A percentile compares a stretch with the other conserved stretches of the same genome.
Evolutionary conservation across 2,329 filamentous ascomycete species (phyloP).

Genomic region (Fusarium ambrosium): DNA sequence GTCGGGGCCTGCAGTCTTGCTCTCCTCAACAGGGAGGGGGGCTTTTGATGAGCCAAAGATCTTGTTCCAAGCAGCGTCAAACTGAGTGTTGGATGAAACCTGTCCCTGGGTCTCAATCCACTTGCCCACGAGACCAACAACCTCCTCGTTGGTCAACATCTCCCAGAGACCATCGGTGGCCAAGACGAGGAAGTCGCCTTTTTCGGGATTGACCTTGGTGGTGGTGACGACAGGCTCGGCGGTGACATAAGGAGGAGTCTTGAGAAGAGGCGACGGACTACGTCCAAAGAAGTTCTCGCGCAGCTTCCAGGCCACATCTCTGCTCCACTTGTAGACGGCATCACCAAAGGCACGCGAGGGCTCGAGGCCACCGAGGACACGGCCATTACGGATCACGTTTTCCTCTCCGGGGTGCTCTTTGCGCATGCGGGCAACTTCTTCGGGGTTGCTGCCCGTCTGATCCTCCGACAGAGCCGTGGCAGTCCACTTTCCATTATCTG

Average conservation of each 20-base stretch:
- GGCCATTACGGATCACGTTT: conserved; percentile 87
- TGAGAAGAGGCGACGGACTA: conserved; percentile 80
- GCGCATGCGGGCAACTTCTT: conserved; percentile 85
- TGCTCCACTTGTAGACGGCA: conserved; percentile 95
- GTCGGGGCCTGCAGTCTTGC: conserved; percentile 61
- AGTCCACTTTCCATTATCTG: conserved; percentile 87
- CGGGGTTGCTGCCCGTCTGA: conserved; percentile 90
- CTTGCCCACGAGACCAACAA: conserved; percentile 94
- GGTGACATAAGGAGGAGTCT: conserved; percentile 96
- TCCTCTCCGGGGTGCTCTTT: conserved; percentile 91
- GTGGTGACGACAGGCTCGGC: conserved; percentile 96
- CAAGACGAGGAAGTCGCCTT: conserved; percentile 95
- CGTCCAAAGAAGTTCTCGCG: conserved; percentile 90
- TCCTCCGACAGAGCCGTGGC: conserved; percentile 92
- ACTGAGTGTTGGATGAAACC: conserved; percentile 70
- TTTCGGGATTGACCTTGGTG: conserved; percentile 88
- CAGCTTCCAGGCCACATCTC: conserved; percentile 85
- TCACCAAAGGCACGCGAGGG: conserved; percentile 96
- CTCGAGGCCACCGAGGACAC: conserved; percentile 91
- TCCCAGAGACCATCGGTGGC: conserved; percentile 98
- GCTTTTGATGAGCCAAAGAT: conserved; percentile 66
- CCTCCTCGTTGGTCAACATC: conserved; percentile 98
- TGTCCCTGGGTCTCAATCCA: conserved; percentile 88
- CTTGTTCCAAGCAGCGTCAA: conserved; percentile 77
- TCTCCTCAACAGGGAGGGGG: conserved; percentile 82